Conservation (phyloP, 768 basidiomycete species). For the Fibroporia radiculosa region DNA sequence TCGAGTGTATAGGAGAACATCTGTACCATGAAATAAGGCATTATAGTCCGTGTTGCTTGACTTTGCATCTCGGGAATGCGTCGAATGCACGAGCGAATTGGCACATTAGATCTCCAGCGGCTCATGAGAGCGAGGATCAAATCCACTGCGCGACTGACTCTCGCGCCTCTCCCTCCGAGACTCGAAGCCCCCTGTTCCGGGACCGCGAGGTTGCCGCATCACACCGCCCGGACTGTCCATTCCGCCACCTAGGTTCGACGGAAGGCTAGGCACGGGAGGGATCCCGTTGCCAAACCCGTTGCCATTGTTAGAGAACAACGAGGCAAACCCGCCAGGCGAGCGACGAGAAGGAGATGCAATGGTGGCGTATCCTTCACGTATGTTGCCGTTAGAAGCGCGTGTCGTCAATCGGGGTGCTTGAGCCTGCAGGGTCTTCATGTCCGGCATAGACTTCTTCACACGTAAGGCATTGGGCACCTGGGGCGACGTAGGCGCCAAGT, state of each 20-base stretch:
- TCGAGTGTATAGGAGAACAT: slow-evolving; percentile 11
- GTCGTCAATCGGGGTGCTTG: slow-evolving; percentile 73
- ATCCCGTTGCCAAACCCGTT: slow-evolving; percentile 36
- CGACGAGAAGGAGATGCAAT: slow-evolving; percentile 79
- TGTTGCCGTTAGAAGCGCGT: slow-evolving; percentile 83
- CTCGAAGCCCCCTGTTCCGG: slow-evolving; percentile 69
- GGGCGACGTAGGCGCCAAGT: slow-evolving; percentile 50
- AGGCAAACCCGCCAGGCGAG: slow-evolving; percentile 59
- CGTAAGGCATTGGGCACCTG: slow-evolving; percentile 53
- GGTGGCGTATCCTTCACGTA: slow-evolving; percentile 79
- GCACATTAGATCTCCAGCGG: slow-evolving; percentile 67
- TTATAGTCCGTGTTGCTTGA: slow-evolving; percentile 6
- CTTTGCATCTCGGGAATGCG: neutral
- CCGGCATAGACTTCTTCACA: slow-evolving; percentile 98
- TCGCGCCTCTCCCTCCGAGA: slow-evolving; percentile 44
- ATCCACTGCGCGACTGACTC: slow-evolving; percentile 57
- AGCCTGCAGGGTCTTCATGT: slow-evolving; percentile 82
- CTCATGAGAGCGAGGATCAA: slow-evolving; percentile 83
- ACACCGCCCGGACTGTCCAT: slow-evolving; percentile 43
- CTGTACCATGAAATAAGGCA: slow-evolving; percentile 9
- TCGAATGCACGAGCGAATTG: neutral
- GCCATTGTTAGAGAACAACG: slow-evolving; percentile 49
- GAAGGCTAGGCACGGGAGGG: slow-evolving; percentile 77
- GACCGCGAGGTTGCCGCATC: slow-evolving; percentile 80
- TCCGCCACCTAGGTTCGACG: slow-evolving; percentile 44